These are phyloP conservation scores for Geranium incanum DNA, from an alignment of 441 rosid genomes.

Conservation along the genomic window DNA sequence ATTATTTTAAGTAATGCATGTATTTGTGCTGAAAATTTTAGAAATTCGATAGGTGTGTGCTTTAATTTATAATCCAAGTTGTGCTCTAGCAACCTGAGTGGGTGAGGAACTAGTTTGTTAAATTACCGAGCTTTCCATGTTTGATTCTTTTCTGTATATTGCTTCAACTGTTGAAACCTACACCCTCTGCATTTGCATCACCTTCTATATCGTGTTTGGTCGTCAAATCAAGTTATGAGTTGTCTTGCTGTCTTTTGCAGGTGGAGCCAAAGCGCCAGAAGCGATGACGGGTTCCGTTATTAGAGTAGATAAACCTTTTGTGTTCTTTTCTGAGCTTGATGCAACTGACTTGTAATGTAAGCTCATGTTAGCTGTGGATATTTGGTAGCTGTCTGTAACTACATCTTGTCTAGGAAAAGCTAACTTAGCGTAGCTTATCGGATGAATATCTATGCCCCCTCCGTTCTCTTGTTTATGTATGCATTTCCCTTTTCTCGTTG, in stretches of 20 bases:
- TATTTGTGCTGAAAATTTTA: no score
- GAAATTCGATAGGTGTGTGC: no score
- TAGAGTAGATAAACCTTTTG: not conserved
- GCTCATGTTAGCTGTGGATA: not conserved
- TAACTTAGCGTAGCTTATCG: no score
- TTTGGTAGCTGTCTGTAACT: not conserved
- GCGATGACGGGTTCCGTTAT: conserved; percentile 28
- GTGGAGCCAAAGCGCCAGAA: conserved; percentile 47
- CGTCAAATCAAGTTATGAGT: not conserved
- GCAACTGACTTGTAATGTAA: not conserved
- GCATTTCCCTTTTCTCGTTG: no score
- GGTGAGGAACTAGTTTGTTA: no score
- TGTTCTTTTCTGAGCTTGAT: not conserved
- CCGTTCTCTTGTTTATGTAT: no score
- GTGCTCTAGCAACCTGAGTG: no score
- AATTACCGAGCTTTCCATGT: not conserved
- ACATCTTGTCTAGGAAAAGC: not conserved
- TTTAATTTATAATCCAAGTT: no score
- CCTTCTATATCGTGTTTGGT: no score
- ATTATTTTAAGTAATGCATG: no score
- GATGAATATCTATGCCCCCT: no score
- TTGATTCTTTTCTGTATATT: not conserved
- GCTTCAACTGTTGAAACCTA: not conserved
- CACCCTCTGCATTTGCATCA: not conserved
- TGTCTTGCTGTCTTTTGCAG: conserved; percentile 25